Conservation (phyloP, 345 rosid genomes). For the Aurinia saxatilis region DNA sequence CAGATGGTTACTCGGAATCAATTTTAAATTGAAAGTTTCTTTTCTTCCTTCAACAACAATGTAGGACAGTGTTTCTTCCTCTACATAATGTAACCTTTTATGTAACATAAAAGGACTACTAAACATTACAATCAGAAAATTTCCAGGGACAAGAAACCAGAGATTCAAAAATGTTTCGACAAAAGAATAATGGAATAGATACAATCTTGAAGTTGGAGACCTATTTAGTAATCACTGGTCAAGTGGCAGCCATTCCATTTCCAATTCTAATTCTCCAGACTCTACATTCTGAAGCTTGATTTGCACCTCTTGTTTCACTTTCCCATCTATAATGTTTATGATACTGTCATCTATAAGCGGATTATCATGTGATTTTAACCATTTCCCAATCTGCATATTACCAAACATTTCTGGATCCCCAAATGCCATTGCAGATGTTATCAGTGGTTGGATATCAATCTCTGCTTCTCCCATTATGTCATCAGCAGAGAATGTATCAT, state of each 20-base stretch:
- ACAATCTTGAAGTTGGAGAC: too few species aligned
- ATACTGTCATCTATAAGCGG: slow-evolving; percentile 31
- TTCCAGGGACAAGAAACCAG: not conserved
- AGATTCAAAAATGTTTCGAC: not conserved
- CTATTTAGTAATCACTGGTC: slow-evolving; percentile 16
- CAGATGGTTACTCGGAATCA: too few species aligned
- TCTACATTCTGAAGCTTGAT: slow-evolving; percentile 38
- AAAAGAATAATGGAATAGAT: not conserved
- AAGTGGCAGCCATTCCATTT: slow-evolving; percentile 25
- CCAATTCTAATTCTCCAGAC: slow-evolving; percentile 29
- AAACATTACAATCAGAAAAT: not conserved
- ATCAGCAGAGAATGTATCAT: too few species aligned
- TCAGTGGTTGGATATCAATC: too few species aligned
- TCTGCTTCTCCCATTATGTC: too few species aligned
- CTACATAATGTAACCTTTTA: too few species aligned
- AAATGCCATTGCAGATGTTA: too few species aligned
- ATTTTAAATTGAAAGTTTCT: too few species aligned
- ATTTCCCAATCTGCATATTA: slow-evolving; percentile 35
- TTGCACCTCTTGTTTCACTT: slow-evolving; percentile 32
- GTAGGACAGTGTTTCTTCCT: too few species aligned
- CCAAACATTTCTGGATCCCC: too few species aligned
- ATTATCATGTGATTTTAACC: slow-evolving; percentile 30
- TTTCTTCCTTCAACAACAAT: too few species aligned
- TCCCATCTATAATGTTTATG: slow-evolving; percentile 32
- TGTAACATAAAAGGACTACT: not conserved